These are phyloP conservation scores for Mycena galericulata DNA, from an alignment of 768 basidiomycete species.

Conservation along the genomic window DNA sequence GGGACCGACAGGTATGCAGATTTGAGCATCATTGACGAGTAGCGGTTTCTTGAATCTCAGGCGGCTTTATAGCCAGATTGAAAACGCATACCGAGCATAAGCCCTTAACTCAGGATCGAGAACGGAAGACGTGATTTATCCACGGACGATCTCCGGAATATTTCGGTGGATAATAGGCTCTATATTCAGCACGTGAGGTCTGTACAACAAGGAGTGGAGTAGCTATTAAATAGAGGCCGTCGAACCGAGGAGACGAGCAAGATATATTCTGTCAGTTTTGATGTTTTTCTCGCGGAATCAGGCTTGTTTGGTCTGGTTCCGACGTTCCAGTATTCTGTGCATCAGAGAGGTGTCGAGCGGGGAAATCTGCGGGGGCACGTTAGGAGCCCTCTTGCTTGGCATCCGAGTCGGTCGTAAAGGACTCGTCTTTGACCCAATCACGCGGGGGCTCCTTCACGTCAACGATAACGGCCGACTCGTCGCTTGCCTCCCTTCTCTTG, in stretches of 20 bases:
- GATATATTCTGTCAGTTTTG: too few species aligned
- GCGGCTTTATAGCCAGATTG: slow-evolving; percentile 12
- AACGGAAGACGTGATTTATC: neutral
- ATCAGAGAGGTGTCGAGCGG: neutral
- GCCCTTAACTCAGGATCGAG: slow-evolving; percentile 32
- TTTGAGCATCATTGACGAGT: slow-evolving; percentile 13
- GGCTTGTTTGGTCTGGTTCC: slow-evolving; percentile 1
- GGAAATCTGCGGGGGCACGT: slow-evolving; percentile 14
- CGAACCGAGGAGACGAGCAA: too few species aligned
- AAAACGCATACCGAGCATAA: slow-evolving; percentile 29
- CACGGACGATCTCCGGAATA: slow-evolving; percentile 32
- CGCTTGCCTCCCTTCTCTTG: slow-evolving; percentile 29
- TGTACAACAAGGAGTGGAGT: slow-evolving; percentile 7
- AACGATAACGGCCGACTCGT: slow-evolving; percentile 29
- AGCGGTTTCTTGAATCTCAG: too few species aligned
- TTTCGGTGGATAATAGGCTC: slow-evolving; percentile 25
- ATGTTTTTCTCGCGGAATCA: neutral
- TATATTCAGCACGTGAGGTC: slow-evolving; percentile 22
- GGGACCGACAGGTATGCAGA: slow-evolving; percentile 16
- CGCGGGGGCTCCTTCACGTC: slow-evolving; percentile 25
- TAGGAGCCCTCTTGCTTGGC: slow-evolving; percentile 27
- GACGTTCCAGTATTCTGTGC: neutral
- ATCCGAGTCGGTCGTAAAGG: slow-evolving; percentile 4
- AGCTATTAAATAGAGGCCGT: too few species aligned
- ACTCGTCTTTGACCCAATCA: slow-evolving; percentile 7